Evolutionary conservation across 352 stramenopile genomes (phyloP).

Genomic region (Pythium periplocum): DNA sequence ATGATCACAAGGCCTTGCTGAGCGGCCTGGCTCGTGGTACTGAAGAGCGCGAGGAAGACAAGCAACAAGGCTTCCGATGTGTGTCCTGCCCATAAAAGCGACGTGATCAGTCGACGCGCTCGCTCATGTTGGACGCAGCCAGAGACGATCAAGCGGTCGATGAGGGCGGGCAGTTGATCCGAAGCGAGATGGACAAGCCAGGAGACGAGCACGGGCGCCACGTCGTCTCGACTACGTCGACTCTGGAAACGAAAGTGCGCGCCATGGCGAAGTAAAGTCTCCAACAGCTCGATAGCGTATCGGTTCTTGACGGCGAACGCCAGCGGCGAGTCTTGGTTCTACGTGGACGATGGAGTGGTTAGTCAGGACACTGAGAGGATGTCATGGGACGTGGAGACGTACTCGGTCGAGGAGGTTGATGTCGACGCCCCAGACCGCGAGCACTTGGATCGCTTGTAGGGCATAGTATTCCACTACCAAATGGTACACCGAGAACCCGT

Average conservation of each 20-base stretch:
- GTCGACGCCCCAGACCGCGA: constrained; percentile 5
- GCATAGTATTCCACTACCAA: constrained; percentile 13
- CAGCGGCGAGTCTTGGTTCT: constrained; percentile 13
- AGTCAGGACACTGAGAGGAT: not conserved
- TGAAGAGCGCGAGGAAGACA: constrained; percentile 14
- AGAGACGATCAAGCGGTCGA: constrained; percentile 7
- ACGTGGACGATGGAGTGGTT: not conserved
- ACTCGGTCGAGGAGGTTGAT: constrained; percentile 21
- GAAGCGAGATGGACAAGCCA: constrained; percentile 12
- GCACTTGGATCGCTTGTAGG: constrained; percentile 7
- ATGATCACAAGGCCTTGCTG: constrained; percentile 1
- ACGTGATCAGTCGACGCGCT: constrained; percentile 7
- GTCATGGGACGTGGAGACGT: not conserved
- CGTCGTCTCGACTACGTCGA: constrained; percentile 4
- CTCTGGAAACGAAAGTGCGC: constrained; percentile 11
- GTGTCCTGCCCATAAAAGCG: constrained; percentile 18
- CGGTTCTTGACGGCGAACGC: constrained; percentile 10
- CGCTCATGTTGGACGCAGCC: constrained; percentile 14
- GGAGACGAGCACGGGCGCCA: constrained; percentile 9
- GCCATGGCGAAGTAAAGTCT: constrained; percentile 13
- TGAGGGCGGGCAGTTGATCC: constrained; percentile 7
- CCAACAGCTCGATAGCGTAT: constrained; percentile 12
- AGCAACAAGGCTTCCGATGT: constrained; percentile 19
- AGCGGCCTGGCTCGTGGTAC: not conserved
- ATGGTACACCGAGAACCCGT: constrained; percentile 12